phyloP scores from a whole-genome alignment of 2,329 filamentous ascomycete genomes.

The Bipolaris gigantea region DNA sequence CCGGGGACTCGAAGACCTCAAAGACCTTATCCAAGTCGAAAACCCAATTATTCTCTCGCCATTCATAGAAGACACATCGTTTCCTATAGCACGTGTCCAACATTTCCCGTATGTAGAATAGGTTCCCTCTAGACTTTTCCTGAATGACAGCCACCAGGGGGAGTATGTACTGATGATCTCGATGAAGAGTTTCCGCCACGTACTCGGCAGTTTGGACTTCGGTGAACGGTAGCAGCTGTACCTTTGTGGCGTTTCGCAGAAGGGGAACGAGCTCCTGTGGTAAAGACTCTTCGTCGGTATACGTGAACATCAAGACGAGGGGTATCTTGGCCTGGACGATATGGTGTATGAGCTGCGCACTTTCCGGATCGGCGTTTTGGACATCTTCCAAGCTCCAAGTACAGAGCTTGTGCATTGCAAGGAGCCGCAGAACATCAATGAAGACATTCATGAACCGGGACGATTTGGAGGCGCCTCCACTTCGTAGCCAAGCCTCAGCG shows the following conservation, averaged over 20 bases:
- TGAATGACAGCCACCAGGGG: conserved; percentile 83
- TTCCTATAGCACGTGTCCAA: conserved; percentile 83
- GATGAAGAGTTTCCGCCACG: conserved; percentile 78
- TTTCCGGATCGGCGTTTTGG: conserved; percentile 88
- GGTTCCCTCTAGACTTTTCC: conserved; percentile 84
- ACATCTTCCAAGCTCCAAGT: conserved; percentile 88
- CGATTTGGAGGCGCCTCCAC: conserved; percentile 52
- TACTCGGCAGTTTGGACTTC: conserved; percentile 83
- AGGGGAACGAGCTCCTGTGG: conserved; percentile 43
- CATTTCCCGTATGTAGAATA: conserved; percentile 91
- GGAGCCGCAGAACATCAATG: conserved; percentile 78
- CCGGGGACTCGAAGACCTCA: conserved; percentile 76
- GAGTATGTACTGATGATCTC: conserved; percentile 69
- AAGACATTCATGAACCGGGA: conserved; percentile 86
- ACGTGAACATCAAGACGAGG: conserved; percentile 69
- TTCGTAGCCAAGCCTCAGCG: conserved; percentile 51
- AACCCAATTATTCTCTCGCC: conserved; percentile 74
- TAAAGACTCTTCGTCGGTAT: conserved; percentile 47
- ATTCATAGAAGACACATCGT: conserved; percentile 88
- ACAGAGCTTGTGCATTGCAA: conserved; percentile 82
- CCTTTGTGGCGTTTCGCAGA: conserved; percentile 57
- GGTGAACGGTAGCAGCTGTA: conserved; percentile 71
- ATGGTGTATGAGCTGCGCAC: conserved; percentile 77
- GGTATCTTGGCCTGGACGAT: conserved; percentile 78
- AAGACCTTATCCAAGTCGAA: conserved; percentile 87